A percentile compares a stretch with the other conserved stretches of the same genome.
Evolutionary conservation across 139 green algal genomes (phyloP).

Genomic region (Coelastrella sp.): DNA sequence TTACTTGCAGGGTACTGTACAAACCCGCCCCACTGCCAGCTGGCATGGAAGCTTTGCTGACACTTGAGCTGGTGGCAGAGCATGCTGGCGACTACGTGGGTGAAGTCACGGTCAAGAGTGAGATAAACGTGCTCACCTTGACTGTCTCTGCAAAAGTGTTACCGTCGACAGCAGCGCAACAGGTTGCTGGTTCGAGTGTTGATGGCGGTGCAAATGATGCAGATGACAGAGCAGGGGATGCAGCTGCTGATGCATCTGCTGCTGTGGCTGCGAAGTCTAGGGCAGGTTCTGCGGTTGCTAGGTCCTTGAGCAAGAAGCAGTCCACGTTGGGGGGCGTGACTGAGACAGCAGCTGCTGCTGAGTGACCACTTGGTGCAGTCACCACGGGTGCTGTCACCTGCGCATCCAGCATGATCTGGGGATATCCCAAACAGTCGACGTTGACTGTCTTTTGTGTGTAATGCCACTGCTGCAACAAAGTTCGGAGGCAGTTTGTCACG

Average conservation of each 20-base stretch:
- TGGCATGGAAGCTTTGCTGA: slow-evolving; percentile 70
- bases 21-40: slow-evolving; percentile 65
- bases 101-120: slow-evolving; percentile 66
- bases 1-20: slow-evolving; percentile 56
- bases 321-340: not conserved
- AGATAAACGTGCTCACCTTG: slow-evolving; percentile 70
- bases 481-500: no score
- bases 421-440: no score
- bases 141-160: slow-evolving; percentile 70
- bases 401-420: no score
- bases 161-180: not conserved
- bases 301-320: not conserved
- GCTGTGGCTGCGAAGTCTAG: not conserved
- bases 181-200: not conserved
- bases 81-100: slow-evolving; percentile 66
- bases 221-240: not conserved
- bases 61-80: slow-evolving; percentile 70
- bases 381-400: no score
- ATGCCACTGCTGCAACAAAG: no score
- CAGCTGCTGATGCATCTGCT: not conserved
- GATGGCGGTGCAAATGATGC: not conserved
- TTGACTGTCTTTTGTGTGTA: no score
- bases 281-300: not conserved
- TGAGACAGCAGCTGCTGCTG: not conserved
- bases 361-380: not conserved